A percentile compares a stretch with the other conserved stretches of the same genome.
Evolutionary conservation across 768 basidiomycete species (phyloP).

Genomic region (Calvatia gigantea): DNA sequence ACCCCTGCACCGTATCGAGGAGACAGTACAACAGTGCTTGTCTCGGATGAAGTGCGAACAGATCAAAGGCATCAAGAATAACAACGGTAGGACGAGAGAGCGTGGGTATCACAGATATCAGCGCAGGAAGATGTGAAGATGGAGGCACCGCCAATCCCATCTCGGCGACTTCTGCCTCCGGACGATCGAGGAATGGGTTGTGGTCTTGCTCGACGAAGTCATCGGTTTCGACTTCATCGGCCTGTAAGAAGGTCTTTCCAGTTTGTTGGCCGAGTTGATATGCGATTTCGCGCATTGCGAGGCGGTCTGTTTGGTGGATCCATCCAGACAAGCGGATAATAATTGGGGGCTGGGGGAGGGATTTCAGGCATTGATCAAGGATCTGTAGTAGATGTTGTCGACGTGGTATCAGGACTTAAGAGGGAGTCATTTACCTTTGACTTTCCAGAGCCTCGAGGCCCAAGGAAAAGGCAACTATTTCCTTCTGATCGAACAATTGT

Average conservation of each 20-base stretch:
- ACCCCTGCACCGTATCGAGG: constrained; percentile 89
- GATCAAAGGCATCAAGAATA: constrained; percentile 88
- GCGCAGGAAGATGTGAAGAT: constrained; percentile 64
- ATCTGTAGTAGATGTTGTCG: constrained; percentile 38
- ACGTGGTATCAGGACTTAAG: neutral
- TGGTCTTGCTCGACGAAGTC: constrained; percentile 32
- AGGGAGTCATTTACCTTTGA: constrained; percentile 49
- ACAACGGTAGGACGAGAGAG: constrained; percentile 78
- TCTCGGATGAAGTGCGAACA: constrained; percentile 88
- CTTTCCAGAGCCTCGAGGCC: constrained; percentile 86
- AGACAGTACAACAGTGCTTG: constrained; percentile 94
- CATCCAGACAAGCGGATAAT: constrained; percentile 83
- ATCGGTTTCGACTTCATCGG: constrained; percentile 21
- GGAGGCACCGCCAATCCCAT: constrained; percentile 46
- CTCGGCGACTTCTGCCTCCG: constrained; percentile 14
- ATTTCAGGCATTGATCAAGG: constrained; percentile 51
- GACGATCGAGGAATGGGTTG: constrained; percentile 47
- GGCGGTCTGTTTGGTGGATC: constrained; percentile 78
- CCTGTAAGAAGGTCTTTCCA: constrained; percentile 48
- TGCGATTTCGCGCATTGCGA: constrained; percentile 92
- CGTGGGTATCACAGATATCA: constrained; percentile 76
- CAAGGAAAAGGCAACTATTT: constrained; percentile 87
- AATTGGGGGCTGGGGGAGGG: constrained; percentile 52
- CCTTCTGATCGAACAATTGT: constrained; percentile 83
- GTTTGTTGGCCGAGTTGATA: constrained; percentile 79